Evolutionary conservation across 345 rosid genomes (phyloP).

Genomic region (Aquilaria malaccensis): DNA sequence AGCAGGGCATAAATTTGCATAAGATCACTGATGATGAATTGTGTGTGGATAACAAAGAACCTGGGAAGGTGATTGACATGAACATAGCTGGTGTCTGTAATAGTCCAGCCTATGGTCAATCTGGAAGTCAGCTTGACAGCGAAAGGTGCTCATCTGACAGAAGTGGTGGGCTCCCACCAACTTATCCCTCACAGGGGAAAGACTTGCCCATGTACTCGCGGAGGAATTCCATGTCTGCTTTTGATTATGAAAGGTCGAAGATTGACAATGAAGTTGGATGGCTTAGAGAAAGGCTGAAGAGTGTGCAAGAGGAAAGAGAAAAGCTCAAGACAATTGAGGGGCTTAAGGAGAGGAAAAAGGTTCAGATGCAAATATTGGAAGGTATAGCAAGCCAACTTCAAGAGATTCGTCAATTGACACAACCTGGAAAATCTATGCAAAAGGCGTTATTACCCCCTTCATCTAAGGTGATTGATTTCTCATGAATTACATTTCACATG

Average conservation of each 20-base stretch:
- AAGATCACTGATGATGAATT: conserved; percentile 12
- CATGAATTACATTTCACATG: background rate
- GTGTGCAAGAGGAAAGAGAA: conserved; percentile 48
- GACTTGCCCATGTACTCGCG: conserved; percentile 25
- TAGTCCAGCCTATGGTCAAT: background rate
- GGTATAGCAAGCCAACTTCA: conserved; percentile 33
- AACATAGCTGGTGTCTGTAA: background rate
- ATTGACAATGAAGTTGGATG: conserved; percentile 56
- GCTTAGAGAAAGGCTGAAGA: conserved; percentile 47
- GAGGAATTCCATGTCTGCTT: conserved; percentile 62
- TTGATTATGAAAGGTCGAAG: conserved; percentile 54
- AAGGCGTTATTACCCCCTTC: conserved; percentile 44
- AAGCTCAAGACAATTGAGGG: conserved; percentile 31
- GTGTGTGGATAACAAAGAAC: conserved; percentile 28
- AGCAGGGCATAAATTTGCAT: conserved; percentile 11
- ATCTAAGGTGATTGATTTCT: conserved; percentile 33
- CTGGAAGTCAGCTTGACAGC: conserved; percentile 25
- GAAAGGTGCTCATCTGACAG: conserved; percentile 36
- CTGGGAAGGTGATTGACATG: conserved; percentile 2
- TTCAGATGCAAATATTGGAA: conserved; percentile 28
- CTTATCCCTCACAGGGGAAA: conserved; percentile 17
- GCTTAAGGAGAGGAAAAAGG: conserved; percentile 25
- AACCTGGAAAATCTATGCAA: conserved; percentile 24
- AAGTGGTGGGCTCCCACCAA: conserved; percentile 20
- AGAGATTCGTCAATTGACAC: conserved; percentile 24